phyloP scores from a whole-genome alignment of 1,284 basidiomycete genomes.

The Cystobasidiaceae sp. region DNA sequence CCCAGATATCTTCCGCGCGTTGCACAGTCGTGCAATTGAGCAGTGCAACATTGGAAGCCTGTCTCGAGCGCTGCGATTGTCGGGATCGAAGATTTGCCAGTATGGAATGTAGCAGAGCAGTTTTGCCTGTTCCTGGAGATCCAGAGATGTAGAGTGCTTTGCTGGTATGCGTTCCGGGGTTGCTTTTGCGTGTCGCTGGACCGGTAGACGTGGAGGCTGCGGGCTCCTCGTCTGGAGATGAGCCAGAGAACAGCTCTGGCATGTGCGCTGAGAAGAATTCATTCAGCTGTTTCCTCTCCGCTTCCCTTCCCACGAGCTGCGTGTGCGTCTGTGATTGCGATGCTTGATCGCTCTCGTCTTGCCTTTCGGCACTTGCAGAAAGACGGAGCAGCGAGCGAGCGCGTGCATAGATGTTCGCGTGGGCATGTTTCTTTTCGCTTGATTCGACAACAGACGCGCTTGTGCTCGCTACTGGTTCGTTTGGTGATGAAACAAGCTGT shows the following conservation, averaged over 20 bases:
- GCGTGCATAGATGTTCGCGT: conserved; percentile 46
- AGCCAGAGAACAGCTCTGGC: neutral
- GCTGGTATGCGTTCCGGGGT: conserved; percentile 9
- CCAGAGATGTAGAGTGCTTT: conserved; percentile 48
- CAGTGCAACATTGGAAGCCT: conserved; percentile 35
- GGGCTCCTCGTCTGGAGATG: neutral
- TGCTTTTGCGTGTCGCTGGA: too few species aligned
- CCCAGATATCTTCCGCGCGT: conserved; percentile 34
- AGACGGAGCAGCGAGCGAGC: conserved; percentile 45
- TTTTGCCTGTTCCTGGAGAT: conserved; percentile 50
- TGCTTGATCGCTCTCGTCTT: conserved; percentile 41
- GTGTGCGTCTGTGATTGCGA: too few species aligned
- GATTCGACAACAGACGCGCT: too few species aligned
- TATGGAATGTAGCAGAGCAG: conserved; percentile 47
- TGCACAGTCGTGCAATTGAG: conserved; percentile 48
- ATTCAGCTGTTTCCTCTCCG: conserved; percentile 5
- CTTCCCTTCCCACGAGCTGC: conserved; percentile 2
- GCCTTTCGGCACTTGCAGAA: conserved; percentile 38
- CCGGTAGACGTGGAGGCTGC: too few species aligned
- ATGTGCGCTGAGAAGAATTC: neutral
- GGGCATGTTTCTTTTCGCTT: too few species aligned
- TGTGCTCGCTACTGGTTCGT: too few species aligned
- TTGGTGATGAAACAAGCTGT: too few species aligned
- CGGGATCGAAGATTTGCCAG: conserved; percentile 39
- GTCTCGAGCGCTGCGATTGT: neutral